phyloP scores from a whole-genome alignment of 139 green algal genomes.

The Closterium sp. region DNA sequence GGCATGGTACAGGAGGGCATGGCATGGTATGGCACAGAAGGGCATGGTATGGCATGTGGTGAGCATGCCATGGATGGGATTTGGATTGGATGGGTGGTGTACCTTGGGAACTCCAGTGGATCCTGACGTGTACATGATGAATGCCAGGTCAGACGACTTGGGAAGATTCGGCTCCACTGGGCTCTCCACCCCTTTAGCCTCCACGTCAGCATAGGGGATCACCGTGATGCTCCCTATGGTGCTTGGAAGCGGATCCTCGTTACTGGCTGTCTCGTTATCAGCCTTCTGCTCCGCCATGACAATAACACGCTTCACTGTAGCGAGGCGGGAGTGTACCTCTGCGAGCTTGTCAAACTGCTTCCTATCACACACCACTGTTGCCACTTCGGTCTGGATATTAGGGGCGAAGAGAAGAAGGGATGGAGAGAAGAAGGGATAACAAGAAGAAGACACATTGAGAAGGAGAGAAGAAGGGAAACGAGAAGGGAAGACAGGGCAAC shows the following conservation, averaged over 20 bases:
- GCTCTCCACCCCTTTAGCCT: slow-evolving; percentile 37
- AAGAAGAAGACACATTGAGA: too few species aligned
- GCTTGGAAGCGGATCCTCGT: too few species aligned
- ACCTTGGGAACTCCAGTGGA: slow-evolving; percentile 58
- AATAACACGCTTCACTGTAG: slow-evolving; percentile 37
- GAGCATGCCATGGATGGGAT: too few species aligned
- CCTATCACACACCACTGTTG: slow-evolving; percentile 30
- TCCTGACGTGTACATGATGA: slow-evolving; percentile 61
- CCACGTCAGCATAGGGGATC: slow-evolving; percentile 16
- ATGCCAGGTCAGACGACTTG: slow-evolving; percentile 51
- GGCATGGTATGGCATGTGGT: too few species aligned
- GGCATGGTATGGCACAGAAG: too few species aligned
- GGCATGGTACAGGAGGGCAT: too few species aligned
- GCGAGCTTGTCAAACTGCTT: slow-evolving; percentile 40
- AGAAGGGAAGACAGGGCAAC: too few species aligned
- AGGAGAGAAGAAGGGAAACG: too few species aligned
- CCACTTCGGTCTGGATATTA: slow-evolving; percentile 35
- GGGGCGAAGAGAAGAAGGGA: background rate
- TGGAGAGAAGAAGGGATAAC: background rate
- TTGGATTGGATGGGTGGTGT: background rate
- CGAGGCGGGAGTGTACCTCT: slow-evolving; percentile 13
- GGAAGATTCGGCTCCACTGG: slow-evolving; percentile 28
- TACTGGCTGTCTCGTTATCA: background rate
- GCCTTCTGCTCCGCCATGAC: slow-evolving; percentile 19
- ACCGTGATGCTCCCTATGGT: background rate